phyloP scores from a whole-genome alignment of 2,329 filamentous ascomycete genomes.

The Chrysosporium keratinophilum region DNA sequence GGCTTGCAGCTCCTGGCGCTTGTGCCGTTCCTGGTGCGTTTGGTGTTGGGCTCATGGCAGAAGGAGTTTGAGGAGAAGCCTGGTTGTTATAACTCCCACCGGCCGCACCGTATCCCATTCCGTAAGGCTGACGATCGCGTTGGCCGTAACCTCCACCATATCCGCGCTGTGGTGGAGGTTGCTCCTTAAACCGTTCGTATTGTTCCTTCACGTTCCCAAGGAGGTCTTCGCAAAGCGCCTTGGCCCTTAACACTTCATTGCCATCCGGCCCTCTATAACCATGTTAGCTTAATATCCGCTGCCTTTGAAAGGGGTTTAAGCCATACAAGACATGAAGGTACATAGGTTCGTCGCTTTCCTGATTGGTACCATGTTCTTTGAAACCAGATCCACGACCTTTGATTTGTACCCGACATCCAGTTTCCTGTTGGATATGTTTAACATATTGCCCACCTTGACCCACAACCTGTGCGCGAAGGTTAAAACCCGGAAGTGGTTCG shows the following conservation, averaged over 20 bases:
- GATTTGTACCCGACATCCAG: conserved; percentile 91
- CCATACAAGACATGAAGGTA: conserved; percentile 87
- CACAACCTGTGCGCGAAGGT: conserved; percentile 89
- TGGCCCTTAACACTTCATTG: conserved; percentile 73
- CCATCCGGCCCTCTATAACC: conserved; percentile 66
- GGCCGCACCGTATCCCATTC: conserved; percentile 33
- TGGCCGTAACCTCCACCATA: conserved; percentile 45
- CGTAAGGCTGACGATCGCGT: conserved; percentile 39
- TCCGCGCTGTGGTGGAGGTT: conserved; percentile 55
- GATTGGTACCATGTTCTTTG: conserved; percentile 75
- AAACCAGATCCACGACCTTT: conserved; percentile 94
- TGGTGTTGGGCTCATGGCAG: conserved; percentile 34
- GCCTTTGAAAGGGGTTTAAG: neutral
- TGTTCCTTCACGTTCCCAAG: conserved; percentile 76
- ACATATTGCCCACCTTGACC: conserved; percentile 91
- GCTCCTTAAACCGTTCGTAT: conserved; percentile 83
- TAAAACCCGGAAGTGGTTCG: conserved; percentile 88
- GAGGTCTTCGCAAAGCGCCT: conserved; percentile 79
- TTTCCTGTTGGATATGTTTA: conserved; percentile 95
- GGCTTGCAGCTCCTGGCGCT: conserved; percentile 19
- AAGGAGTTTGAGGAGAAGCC: conserved; percentile 37
- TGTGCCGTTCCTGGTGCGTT: conserved; percentile 27
- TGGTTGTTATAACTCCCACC: conserved; percentile 35
- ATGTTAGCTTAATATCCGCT: conserved; percentile 25
- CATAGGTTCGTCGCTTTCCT: conserved; percentile 91